A percentile compares a stretch with the other conserved stretches of the same genome.
Conservation (phyloP, 2,329 filamentous ascomycete genomes). For the Dactylellina haptotyla region DNA sequence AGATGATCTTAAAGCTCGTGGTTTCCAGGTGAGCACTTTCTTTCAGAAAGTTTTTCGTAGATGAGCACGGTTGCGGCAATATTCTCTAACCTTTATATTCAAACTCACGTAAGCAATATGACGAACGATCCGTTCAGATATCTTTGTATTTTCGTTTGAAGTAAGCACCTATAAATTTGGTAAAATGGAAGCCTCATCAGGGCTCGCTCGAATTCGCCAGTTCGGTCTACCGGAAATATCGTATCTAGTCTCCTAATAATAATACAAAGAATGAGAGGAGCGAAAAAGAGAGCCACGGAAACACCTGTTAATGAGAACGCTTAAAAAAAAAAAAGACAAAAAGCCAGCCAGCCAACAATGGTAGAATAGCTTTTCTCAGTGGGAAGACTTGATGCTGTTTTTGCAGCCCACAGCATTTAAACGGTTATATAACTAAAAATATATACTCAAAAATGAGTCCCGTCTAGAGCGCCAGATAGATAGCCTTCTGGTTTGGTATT, state of each 20-base stretch:
- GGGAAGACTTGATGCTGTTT: too few relatives aligned
- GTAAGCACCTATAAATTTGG: too few relatives aligned
- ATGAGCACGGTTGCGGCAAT: neutral
- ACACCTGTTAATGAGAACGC: too few relatives aligned
- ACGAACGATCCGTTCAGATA: neutral
- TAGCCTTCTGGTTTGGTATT: too few relatives aligned
- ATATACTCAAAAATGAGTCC: neutral
- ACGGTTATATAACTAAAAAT: too few relatives aligned
- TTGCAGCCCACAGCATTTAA: too few relatives aligned
- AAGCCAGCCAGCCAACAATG: too few relatives aligned
- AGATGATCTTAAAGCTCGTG: neutral
- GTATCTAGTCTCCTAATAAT: neutral
- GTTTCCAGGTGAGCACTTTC: neutral
- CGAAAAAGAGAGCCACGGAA: neutral
- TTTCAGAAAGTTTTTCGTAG: neutral
- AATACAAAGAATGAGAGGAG: neutral
- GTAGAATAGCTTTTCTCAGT: too few relatives aligned
- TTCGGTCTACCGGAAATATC: neutral
- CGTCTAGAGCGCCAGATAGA: neutral
- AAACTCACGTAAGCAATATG: neutral
- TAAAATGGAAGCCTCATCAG: too few relatives aligned
- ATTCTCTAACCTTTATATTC: neutral
- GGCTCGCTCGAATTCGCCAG: too few relatives aligned
- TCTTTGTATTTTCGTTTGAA: neutral
- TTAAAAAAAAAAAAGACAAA: neutral